These are phyloP conservation scores for Rubia peregrina DNA, from an alignment of 305 asterid species.

Conservation along the genomic window DNA sequence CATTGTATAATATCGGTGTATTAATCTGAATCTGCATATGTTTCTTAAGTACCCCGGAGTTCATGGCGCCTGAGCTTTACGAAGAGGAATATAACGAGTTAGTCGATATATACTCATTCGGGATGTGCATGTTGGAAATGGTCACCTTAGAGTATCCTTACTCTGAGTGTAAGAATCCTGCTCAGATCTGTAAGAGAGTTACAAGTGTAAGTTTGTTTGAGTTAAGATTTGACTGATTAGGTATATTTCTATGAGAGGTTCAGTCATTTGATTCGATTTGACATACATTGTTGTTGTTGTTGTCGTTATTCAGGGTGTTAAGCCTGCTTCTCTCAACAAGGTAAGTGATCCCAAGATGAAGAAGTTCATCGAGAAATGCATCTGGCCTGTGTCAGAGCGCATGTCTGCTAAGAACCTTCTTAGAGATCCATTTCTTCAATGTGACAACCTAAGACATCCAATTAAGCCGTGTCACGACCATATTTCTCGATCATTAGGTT, in stretches of 20 bases:
- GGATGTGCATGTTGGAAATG: slow-evolving; percentile 82
- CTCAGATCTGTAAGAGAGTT: slow-evolving; percentile 66
- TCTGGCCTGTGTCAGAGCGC: slow-evolving; percentile 59
- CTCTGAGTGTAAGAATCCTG: slow-evolving; percentile 69
- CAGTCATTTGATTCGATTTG: neutral
- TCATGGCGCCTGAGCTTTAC: slow-evolving; percentile 79
- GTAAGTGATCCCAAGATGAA: slow-evolving; percentile 44
- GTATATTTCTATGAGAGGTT: neutral
- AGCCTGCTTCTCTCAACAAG: slow-evolving; percentile 67
- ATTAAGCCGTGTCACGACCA: slow-evolving; percentile 26
- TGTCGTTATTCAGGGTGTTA: slow-evolving; percentile 38
- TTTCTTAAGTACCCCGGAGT: slow-evolving; percentile 59
- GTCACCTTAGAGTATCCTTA: slow-evolving; percentile 77
- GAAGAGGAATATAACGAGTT: slow-evolving; percentile 77
- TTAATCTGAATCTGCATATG: neutral
- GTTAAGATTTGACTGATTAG: neutral
- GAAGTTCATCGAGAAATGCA: slow-evolving; percentile 67
- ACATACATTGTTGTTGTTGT: neutral
- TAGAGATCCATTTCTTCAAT: slow-evolving; percentile 51
- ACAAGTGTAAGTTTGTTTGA: slow-evolving; percentile 39
- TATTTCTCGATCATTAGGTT: slow-evolving; percentile 34
- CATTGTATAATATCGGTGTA: neutral
- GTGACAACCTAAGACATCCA: slow-evolving; percentile 28
- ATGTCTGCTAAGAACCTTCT: slow-evolving; percentile 68
- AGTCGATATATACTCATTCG: slow-evolving; percentile 75